These are phyloP conservation scores for Teunomyces kruisii DNA, from an alignment of 805 yeast species.

Conservation along the genomic window DNA sequence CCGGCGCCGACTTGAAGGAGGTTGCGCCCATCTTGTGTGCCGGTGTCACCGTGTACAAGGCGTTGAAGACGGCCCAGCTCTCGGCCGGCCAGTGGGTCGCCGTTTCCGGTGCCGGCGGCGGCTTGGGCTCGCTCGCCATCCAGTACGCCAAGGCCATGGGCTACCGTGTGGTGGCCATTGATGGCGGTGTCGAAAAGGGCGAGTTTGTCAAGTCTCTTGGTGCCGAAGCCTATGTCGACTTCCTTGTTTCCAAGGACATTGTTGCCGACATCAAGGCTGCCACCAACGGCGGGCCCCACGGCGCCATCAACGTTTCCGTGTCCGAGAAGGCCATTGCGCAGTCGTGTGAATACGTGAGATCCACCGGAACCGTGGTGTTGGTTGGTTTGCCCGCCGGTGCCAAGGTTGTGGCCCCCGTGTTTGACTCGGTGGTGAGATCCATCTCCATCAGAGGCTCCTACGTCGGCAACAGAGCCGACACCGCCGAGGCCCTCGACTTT, in stretches of 20 bases:
- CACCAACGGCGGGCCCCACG: conserved; percentile 77
- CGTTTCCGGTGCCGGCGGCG: conserved; percentile 80
- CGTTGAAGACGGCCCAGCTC: conserved; percentile 57
- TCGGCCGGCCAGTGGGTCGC: conserved; percentile 72
- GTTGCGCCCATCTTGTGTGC: conserved; percentile 67
- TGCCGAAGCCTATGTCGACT: conserved; percentile 28
- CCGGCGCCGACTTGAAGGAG: conserved; percentile 53
- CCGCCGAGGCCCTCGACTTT: conserved; percentile 46
- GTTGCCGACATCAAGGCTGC: conserved; percentile 53
- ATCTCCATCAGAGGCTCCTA: conserved; percentile 42
- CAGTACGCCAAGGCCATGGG: conserved; percentile 81
- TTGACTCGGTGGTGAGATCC: conserved; percentile 41
- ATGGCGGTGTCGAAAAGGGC: conserved; percentile 73
- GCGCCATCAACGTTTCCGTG: conserved; percentile 72
- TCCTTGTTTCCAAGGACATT: conserved; percentile 48
- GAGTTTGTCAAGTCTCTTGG: conserved; percentile 23
- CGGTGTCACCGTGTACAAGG: conserved; percentile 69
- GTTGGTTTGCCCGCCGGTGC: conserved; percentile 49
- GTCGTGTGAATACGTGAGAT: conserved; percentile 39
- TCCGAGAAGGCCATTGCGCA: conserved; percentile 65
- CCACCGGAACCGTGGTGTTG: conserved; percentile 43
- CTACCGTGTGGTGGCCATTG: conserved; percentile 63
- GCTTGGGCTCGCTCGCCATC: conserved; percentile 72
- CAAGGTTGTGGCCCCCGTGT: conserved; percentile 38
- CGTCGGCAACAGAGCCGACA: conserved; percentile 48